These are phyloP conservation scores for Penicillium cataractarum DNA, from an alignment of 495 filamentous ascomycete species.

Conservation along the genomic window DNA sequence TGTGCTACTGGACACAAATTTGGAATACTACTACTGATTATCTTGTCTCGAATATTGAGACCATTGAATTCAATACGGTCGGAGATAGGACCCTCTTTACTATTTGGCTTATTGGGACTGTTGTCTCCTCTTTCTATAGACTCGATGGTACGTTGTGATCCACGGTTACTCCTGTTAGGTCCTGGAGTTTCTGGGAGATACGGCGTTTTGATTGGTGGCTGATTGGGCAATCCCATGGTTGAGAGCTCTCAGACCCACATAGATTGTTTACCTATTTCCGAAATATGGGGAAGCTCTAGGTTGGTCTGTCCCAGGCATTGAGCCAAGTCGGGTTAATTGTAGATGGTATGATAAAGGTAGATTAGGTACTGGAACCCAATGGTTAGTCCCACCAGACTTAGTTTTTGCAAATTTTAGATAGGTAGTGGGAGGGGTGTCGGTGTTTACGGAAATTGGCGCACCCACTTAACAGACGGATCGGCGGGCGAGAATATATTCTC, in stretches of 20 bases:
- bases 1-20: constrained; percentile 11
- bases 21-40: background rate
- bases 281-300: constrained; percentile 1
- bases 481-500: no score
- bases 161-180: background rate
- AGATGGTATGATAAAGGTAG: background rate
- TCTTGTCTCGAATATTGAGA: background rate
- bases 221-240: background rate
- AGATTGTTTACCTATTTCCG: constrained; percentile 2
- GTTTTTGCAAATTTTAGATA: background rate
- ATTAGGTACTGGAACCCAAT: background rate
- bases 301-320: background rate
- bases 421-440: no score
- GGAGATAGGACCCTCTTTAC: background rate
- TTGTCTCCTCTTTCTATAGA: constrained; percentile 2
- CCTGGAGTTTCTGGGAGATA: background rate
- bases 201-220: background rate
- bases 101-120: background rate
- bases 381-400: background rate
- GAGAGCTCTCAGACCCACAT: background rate
- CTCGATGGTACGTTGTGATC: background rate
- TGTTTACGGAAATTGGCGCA: no score
- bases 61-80: background rate
- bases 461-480: no score
- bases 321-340: background rate